These are phyloP conservation scores for Pistacia atlantica DNA, from an alignment of 345 rosid species.

Conservation along the genomic window DNA sequence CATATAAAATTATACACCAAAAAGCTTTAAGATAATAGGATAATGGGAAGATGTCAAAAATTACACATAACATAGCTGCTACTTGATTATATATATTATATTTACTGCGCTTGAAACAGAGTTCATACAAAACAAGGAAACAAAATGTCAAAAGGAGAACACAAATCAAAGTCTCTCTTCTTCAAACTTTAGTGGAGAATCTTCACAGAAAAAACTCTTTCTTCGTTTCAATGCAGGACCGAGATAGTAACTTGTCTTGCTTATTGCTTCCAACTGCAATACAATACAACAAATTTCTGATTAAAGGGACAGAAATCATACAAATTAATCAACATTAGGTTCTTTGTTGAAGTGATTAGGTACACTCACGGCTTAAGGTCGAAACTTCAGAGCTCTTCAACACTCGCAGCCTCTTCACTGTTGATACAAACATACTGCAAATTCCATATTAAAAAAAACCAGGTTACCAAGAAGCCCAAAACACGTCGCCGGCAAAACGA, in stretches of 20 bases:
- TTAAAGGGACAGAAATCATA: neutral
- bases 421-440: conserved; percentile 90
- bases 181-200: conserved; percentile 26
- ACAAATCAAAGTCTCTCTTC: conserved; percentile 18
- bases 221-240: conserved; percentile 15
- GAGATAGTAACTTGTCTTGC: conserved; percentile 34
- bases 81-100: conserved; percentile 1
- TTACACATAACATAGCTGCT: conserved; percentile 15
- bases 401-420: conserved; percentile 89
- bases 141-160: conserved; percentile 29
- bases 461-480: neutral
- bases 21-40: neutral
- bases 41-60: conserved; percentile 9
- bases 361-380: conserved; percentile 41
- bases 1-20: neutral
- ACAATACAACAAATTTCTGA: neutral
- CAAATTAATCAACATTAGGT: neutral
- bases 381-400: conserved; percentile 82
- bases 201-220: conserved; percentile 23
- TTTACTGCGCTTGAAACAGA: conserved; percentile 26
- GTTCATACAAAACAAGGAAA: conserved; percentile 22
- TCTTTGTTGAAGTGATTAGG: neutral
- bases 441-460: neutral
- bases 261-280: conserved; percentile 47
- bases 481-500: neutral